Evolutionary conservation across 805 yeast genomes (phyloP).

Genomic region (Candida nonsorbophila): DNA sequence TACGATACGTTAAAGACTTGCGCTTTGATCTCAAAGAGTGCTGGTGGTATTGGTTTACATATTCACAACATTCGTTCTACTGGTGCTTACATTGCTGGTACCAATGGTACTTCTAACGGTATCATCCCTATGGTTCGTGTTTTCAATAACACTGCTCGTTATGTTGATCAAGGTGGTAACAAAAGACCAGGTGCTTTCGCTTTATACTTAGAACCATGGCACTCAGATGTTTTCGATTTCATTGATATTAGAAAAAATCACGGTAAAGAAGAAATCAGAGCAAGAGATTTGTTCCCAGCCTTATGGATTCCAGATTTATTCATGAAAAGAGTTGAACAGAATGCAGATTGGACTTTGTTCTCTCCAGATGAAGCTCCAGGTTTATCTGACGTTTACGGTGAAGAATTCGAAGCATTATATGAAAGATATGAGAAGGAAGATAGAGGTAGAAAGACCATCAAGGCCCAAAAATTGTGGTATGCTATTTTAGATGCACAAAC

Average conservation of each 20-base stretch:
- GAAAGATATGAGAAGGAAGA: constrained; percentile 47
- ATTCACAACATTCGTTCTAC: constrained; percentile 55
- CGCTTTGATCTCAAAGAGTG: constrained; percentile 57
- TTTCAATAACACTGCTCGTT: constrained; percentile 58
- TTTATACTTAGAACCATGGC: constrained; percentile 60
- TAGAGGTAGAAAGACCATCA: constrained; percentile 44
- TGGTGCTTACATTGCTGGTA: constrained; percentile 58
- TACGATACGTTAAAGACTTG: constrained; percentile 57
- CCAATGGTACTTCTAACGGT: constrained; percentile 61
- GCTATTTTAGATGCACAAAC: constrained; percentile 58
- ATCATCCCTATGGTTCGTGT: constrained; percentile 60
- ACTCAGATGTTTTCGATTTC: constrained; percentile 53
- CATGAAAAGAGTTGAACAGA: constrained; percentile 55
- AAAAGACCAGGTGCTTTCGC: constrained; percentile 65
- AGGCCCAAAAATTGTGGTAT: constrained; percentile 60
- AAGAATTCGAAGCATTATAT: constrained; percentile 48
- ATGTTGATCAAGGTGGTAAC: constrained; percentile 63
- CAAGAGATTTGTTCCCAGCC: constrained; percentile 59
- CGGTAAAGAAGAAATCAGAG: constrained; percentile 60
- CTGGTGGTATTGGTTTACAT: constrained; percentile 62
- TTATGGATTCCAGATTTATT: constrained; percentile 60
- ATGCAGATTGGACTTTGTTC: constrained; percentile 54
- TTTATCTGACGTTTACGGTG: constrained; percentile 50
- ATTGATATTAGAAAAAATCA: constrained; percentile 58
- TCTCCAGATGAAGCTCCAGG: constrained; percentile 59